Conservation (phyloP, 1,139 yeast genomes). For the Geotrichum fermentans region DNA sequence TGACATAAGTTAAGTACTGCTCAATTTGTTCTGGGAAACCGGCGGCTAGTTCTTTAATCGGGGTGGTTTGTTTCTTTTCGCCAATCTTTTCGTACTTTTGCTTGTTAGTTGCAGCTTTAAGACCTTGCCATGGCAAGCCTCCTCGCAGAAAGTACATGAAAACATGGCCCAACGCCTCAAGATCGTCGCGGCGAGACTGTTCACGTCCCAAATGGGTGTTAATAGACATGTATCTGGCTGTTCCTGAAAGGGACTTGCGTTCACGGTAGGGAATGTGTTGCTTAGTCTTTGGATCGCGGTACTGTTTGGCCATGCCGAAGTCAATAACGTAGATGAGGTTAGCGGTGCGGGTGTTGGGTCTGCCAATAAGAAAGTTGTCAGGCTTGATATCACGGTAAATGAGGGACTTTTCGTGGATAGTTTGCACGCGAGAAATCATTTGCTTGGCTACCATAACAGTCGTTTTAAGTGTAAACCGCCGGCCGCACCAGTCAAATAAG, state of each 20-base stretch:
- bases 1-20: slow-evolving; percentile 75
- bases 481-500: slow-evolving; percentile 96
- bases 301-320: slow-evolving; percentile 97
- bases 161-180: slow-evolving; percentile 93
- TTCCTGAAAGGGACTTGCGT: slow-evolving; percentile 88
- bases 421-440: slow-evolving; percentile 82
- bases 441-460: slow-evolving; percentile 88
- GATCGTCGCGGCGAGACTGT: slow-evolving; percentile 91
- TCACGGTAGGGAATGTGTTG: slow-evolving; percentile 96
- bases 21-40: slow-evolving; percentile 86
- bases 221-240: slow-evolving; percentile 96
- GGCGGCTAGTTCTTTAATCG: slow-evolving; percentile 69
- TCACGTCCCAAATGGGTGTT: slow-evolving; percentile 96
- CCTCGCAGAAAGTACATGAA: slow-evolving; percentile 91
- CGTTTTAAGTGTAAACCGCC: slow-evolving; percentile 81
- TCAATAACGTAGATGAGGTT: slow-evolving; percentile 53
- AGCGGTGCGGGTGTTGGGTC: slow-evolving; percentile 48
- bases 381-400: slow-evolving; percentile 95
- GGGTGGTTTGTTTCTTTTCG: slow-evolving; percentile 86
- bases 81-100: slow-evolving; percentile 96
- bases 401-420: slow-evolving; percentile 82
- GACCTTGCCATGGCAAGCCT: slow-evolving; percentile 96
- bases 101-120: slow-evolving; percentile 96
- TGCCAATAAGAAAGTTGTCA: slow-evolving; percentile 84
- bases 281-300: slow-evolving; percentile 89